Percentiles rank a stretch among this genome's conserved stretches.
Conservation (phyloP, 768 basidiomycete genomes). For the Peribolospora baueri region DNA sequence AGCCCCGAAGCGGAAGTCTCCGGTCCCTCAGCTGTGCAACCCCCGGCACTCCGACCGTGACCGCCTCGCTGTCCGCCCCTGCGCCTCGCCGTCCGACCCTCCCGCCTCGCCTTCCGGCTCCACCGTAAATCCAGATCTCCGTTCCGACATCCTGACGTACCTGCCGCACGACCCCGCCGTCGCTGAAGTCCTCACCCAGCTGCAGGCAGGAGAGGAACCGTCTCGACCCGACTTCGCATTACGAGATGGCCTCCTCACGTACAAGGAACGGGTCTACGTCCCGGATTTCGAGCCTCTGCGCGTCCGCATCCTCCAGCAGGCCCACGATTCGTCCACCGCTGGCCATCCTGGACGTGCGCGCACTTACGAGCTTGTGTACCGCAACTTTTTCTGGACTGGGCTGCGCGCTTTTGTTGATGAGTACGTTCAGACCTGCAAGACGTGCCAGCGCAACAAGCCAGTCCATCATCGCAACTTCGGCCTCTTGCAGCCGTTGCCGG, state of each 20-base stretch:
- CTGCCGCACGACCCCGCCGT: too few species aligned
- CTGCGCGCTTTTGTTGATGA: slow-evolving; percentile 13
- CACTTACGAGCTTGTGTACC: slow-evolving; percentile 18
- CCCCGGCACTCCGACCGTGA: too few species aligned
- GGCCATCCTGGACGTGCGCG: slow-evolving; percentile 24
- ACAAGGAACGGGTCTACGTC: slow-evolving; percentile 17
- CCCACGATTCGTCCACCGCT: slow-evolving; percentile 22
- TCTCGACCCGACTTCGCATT: too few species aligned
- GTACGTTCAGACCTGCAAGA: slow-evolving; percentile 22
- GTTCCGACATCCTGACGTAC: too few species aligned
- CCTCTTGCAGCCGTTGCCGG: slow-evolving; percentile 14
- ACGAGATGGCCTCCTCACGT: slow-evolving; percentile 9
- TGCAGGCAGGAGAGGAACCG: too few species aligned
- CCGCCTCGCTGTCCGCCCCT: too few species aligned
- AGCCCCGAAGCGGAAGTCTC: too few species aligned
- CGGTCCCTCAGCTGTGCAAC: too few species aligned
- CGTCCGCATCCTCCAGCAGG: slow-evolving; percentile 13
- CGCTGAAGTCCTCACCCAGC: too few species aligned
- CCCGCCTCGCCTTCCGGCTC: too few species aligned
- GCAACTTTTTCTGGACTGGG: slow-evolving; percentile 25
- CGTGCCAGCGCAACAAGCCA: slow-evolving; percentile 20
- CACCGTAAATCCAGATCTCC: too few species aligned
- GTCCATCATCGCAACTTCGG: slow-evolving; percentile 22
- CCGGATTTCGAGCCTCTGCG: slow-evolving; percentile 12
- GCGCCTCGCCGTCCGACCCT: too few species aligned